Evolutionary conservation across 495 filamentous ascomycete species (phyloP).

Genomic region (Cercophora sp.): DNA sequence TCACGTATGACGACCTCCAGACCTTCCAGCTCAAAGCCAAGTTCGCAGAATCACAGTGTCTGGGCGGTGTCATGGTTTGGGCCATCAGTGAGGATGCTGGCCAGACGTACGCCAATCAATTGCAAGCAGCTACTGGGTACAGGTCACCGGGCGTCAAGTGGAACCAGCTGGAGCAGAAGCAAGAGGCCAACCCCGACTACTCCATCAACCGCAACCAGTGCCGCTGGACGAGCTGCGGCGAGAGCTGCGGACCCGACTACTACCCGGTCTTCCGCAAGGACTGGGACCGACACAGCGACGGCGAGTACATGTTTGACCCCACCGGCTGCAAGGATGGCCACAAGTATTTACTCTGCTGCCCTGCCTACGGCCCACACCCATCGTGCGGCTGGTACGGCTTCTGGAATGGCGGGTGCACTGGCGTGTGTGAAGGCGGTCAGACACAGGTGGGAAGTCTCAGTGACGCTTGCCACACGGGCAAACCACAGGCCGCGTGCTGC

Average conservation of each 20-base stretch:
- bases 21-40: slow-evolving; percentile 38
- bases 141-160: not conserved
- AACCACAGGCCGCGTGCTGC: not conserved
- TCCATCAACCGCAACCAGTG: not conserved
- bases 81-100: slow-evolving; percentile 12
- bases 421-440: not conserved
- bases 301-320: not conserved
- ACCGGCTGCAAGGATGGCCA: not conserved
- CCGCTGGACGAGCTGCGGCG: not conserved
- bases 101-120: not conserved
- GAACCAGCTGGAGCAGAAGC: too few relatives aligned
- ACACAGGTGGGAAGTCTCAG: not conserved
- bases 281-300: not conserved
- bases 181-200: not conserved
- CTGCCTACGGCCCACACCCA: not conserved
- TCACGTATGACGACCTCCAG: slow-evolving; percentile 36
- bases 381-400: not conserved
- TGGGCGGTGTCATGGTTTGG: slow-evolving; percentile 29
- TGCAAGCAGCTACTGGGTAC: not conserved
- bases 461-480: not conserved
- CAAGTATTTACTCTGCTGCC: not conserved
- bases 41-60: slow-evolving; percentile 28
- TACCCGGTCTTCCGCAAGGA: not conserved
- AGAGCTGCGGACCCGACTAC: not conserved
- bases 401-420: not conserved